A percentile compares a stretch with the other conserved stretches of the same genome.
phyloP scores from a whole-genome alignment of 2,329 filamentous ascomycete species.

The Clonostachys rhizophaga region DNA sequence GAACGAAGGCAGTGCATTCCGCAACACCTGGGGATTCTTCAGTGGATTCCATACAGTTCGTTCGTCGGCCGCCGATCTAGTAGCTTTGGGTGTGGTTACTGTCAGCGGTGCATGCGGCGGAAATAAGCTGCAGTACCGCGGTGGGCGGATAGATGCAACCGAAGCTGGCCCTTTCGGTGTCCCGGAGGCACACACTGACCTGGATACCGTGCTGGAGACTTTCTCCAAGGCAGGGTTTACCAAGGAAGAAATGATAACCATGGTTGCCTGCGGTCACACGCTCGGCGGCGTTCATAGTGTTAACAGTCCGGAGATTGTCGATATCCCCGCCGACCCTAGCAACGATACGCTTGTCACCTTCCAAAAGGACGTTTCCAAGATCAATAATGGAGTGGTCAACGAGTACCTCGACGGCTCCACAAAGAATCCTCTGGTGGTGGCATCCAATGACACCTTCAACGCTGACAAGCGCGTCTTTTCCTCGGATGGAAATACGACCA shows the following conservation, averaged over 20 bases:
- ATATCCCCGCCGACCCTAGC: conserved; percentile 26
- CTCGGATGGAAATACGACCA: conserved; percentile 50
- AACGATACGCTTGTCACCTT: conserved; percentile 36
- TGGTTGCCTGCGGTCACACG: conserved; percentile 57
- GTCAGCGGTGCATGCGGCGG: conserved; percentile 56
- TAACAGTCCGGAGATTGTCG: conserved; percentile 49
- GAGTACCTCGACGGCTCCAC: conserved; percentile 52
- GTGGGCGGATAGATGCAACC: conserved; percentile 50
- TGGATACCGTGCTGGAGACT: conserved; percentile 45
- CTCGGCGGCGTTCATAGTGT: conserved; percentile 53
- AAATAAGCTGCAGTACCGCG: conserved; percentile 44
- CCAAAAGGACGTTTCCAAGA: conserved; percentile 40
- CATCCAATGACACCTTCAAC: conserved; percentile 28
- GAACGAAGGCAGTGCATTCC: conserved; percentile 51
- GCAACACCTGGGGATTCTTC: conserved; percentile 47
- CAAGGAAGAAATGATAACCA: conserved; percentile 52
- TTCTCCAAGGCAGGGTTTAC: conserved; percentile 55
- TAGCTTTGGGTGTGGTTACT: conserved; percentile 53
- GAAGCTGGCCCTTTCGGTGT: conserved; percentile 40
- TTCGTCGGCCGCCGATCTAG: conserved; percentile 50
- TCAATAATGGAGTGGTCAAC: conserved; percentile 52
- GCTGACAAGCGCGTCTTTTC: conserved; percentile 53
- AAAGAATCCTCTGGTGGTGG: conserved; percentile 45
- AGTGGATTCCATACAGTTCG: conserved; percentile 44
- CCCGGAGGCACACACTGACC: conserved; percentile 51